phyloP scores from a whole-genome alignment of 2,329 filamentous ascomycete genomes.

The Diaporthe vaccinii region DNA sequence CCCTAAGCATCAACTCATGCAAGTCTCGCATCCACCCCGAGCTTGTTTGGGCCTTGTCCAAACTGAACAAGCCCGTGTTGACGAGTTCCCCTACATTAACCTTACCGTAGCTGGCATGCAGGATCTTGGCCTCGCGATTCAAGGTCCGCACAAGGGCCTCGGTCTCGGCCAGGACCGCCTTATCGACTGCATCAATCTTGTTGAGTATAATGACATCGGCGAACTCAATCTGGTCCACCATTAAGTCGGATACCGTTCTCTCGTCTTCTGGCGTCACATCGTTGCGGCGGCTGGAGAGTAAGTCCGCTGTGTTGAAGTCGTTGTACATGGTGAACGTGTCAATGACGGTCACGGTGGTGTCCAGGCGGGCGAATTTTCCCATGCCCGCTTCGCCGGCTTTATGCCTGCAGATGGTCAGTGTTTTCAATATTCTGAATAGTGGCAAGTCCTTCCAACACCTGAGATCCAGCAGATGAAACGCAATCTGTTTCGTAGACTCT shows the following conservation, averaged over 20 bases:
- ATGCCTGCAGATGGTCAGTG: not conserved
- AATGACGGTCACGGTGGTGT: slow-evolving; percentile 80
- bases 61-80: slow-evolving; percentile 74
- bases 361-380: slow-evolving; percentile 74
- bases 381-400: slow-evolving; percentile 55
- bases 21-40: slow-evolving; percentile 80
- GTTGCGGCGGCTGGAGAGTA: slow-evolving; percentile 73
- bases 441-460: too few species aligned
- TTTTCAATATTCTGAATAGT: not conserved
- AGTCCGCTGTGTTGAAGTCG: slow-evolving; percentile 78
- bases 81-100: slow-evolving; percentile 75
- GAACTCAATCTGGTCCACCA: slow-evolving; percentile 85
- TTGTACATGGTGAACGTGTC: slow-evolving; percentile 80
- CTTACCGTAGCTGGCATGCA: slow-evolving; percentile 71
- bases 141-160: slow-evolving; percentile 69
- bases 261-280: slow-evolving; percentile 78
- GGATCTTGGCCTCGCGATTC: slow-evolving; percentile 75
- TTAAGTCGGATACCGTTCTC: slow-evolving; percentile 79
- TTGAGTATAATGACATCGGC: slow-evolving; percentile 81
- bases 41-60: slow-evolving; percentile 73
- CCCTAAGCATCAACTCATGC: slow-evolving; percentile 75
- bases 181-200: slow-evolving; percentile 73
- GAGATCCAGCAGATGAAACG: not conserved
- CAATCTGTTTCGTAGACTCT: not conserved
- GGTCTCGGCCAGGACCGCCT: slow-evolving; percentile 58